Percentiles rank a stretch among this genome's conserved stretches.
Conservation (phyloP, 2,329 filamentous ascomycete species). For the Colletotrichum noveboracense region DNA sequence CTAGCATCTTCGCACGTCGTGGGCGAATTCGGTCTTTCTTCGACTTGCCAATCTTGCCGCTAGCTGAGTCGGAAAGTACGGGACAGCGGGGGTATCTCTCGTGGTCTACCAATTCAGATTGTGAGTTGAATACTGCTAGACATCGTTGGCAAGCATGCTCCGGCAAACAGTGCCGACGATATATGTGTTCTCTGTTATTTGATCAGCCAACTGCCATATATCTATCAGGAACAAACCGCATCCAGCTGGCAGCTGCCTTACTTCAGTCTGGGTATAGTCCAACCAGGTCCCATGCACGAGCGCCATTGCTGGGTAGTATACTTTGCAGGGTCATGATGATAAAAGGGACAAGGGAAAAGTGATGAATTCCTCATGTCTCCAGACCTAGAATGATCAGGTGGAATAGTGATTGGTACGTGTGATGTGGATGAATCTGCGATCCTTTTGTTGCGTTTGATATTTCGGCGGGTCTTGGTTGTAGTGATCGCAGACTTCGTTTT, state of each 20-base stretch:
- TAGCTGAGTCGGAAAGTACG: background rate
- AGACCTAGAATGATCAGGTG: rapidly evolving
- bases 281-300: background rate
- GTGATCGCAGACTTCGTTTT: no score
- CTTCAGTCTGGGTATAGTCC: background rate
- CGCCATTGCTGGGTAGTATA: background rate
- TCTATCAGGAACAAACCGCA: no score
- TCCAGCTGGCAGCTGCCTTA: background rate
- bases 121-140: background rate
- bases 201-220: background rate
- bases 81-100: no score
- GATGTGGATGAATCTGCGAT: no score
- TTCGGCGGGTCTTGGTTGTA: no score
- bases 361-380: no score
- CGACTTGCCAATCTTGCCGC: no score
- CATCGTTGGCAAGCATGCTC: background rate
- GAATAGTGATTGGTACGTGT: rapidly evolving
- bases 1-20: no score
- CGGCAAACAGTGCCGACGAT: background rate
- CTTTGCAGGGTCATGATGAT: background rate
- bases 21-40: no score
- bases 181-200: background rate
- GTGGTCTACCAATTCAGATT: background rate
- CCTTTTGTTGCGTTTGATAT: no score
- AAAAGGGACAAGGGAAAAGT: background rate